Conservation (phyloP, 177 flowering plant species). For the Vitis hybrid region DNA sequence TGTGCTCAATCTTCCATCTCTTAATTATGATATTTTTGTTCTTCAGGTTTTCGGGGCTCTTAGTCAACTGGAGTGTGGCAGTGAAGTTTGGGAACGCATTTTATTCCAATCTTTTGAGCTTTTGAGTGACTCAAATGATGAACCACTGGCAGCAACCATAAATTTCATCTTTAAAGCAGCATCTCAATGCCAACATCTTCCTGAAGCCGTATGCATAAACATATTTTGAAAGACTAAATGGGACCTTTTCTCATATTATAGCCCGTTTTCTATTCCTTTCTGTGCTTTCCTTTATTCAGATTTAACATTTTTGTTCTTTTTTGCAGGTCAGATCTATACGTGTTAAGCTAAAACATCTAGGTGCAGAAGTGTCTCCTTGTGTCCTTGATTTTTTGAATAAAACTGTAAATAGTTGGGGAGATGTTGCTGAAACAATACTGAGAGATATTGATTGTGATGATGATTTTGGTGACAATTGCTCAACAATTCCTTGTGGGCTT, state of each 20-base stretch:
- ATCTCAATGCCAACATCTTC: conserved; percentile 82
- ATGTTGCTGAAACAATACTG: conserved; percentile 77
- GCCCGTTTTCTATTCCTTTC: conserved; percentile 6
- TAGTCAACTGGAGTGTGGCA: conserved; percentile 85
- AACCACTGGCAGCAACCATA: conserved; percentile 74
- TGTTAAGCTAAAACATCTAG: conserved; percentile 67
- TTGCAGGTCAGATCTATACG: conserved; percentile 87
- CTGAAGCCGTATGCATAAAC: conserved; percentile 74
- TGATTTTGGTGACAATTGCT: conserved; percentile 40
- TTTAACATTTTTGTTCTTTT: conserved; percentile 20
- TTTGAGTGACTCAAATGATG: conserved; percentile 73
- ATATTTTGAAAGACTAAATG: conserved; percentile 1
- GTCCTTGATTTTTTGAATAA: conserved; percentile 77
- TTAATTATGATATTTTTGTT: conserved; percentile 17
- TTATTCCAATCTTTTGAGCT: conserved; percentile 67
- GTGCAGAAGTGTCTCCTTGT: conserved; percentile 72
- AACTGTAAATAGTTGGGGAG: conserved; percentile 74
- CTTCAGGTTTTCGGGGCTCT: conserved; percentile 86
- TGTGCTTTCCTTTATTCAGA: background rate
- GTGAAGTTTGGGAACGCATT: conserved; percentile 85
- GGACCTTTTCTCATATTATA: conserved; percentile 4
- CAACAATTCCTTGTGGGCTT: conserved; percentile 38
- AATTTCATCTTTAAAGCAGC: conserved; percentile 88
- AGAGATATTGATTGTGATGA: conserved; percentile 80
- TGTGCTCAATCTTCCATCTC: background rate